Conservation (phyloP, 2,329 filamentous ascomycete species). For the Aotearoamyces nothofagi region DNA sequence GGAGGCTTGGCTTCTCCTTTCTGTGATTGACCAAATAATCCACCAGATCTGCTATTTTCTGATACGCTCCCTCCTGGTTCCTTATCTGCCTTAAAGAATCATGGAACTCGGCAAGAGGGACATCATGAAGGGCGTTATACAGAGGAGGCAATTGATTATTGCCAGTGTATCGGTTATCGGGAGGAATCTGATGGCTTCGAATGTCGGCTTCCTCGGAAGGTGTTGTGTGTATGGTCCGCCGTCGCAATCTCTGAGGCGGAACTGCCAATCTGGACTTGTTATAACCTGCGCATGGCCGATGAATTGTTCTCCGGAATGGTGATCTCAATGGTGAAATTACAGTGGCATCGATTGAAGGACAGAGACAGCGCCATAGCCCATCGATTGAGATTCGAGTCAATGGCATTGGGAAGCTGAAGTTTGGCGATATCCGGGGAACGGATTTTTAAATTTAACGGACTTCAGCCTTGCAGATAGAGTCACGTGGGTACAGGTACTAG, state of each 20-base stretch:
- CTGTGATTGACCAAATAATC: conserved; percentile 42
- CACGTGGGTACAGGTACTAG: too few species aligned
- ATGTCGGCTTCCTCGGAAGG: too few species aligned
- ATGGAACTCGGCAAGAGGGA: conserved; percentile 26
- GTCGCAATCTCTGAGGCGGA: too few species aligned
- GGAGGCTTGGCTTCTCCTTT: conserved; percentile 34
- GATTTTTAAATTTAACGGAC: neutral
- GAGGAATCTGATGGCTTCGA: too few species aligned
- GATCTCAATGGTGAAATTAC: conserved; percentile 17
- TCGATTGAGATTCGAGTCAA: conserved; percentile 27
- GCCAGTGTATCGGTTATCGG: too few species aligned
- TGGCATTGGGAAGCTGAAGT: conserved; percentile 16
- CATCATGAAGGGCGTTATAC: conserved; percentile 1
- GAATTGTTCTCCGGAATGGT: neutral
- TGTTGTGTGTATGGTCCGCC: too few species aligned
- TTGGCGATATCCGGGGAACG: neutral
- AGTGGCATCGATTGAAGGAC: conserved; percentile 33
- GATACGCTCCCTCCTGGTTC: conserved; percentile 22
- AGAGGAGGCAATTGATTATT: too few species aligned
- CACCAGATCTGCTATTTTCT: conserved; percentile 29
- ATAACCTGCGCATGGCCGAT: neutral
- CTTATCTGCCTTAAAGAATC: conserved; percentile 28
- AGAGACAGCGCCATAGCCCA: conserved; percentile 49
- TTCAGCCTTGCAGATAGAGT: neutral
- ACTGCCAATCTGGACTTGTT: too few species aligned